These are phyloP conservation scores for Capronia coronata DNA, from an alignment of 2,329 filamentous ascomycete genomes.

Conservation along the genomic window DNA sequence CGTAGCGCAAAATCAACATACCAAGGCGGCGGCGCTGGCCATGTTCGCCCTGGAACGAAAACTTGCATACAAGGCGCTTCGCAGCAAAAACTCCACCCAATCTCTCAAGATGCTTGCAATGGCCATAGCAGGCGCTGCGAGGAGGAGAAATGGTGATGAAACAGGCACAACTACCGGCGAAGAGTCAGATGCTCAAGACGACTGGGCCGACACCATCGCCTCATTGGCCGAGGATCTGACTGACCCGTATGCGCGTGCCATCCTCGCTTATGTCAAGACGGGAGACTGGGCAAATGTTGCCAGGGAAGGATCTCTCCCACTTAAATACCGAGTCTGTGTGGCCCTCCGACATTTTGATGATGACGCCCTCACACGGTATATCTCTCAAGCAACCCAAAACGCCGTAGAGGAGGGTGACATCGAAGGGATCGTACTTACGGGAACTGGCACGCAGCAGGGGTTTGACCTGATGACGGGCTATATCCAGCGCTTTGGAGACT, in stretches of 20 bases:
- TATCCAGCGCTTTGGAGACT: slow-evolving; percentile 53
- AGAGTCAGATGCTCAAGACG: slow-evolving; percentile 42
- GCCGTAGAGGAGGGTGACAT: slow-evolving; percentile 51
- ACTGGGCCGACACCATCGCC: slow-evolving; percentile 55
- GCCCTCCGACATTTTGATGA: slow-evolving; percentile 50
- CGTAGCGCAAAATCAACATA: slow-evolving; percentile 49
- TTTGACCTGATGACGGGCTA: slow-evolving; percentile 57
- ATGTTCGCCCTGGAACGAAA: slow-evolving; percentile 55
- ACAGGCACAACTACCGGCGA: slow-evolving; percentile 6
- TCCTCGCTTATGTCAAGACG: slow-evolving; percentile 54
- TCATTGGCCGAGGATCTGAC: slow-evolving; percentile 58
- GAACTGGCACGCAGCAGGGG: slow-evolving; percentile 48
- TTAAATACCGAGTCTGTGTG: slow-evolving; percentile 56
- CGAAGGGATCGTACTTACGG: slow-evolving; percentile 57
- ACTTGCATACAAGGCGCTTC: slow-evolving; percentile 51
- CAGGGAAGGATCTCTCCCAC: slow-evolving; percentile 51
- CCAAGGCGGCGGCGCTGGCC: slow-evolving; percentile 58
- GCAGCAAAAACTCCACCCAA: slow-evolving; percentile 48
- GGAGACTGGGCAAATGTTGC: slow-evolving; percentile 56
- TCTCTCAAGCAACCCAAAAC: slow-evolving; percentile 48
- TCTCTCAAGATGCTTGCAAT: slow-evolving; percentile 53
- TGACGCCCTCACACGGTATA: slow-evolving; percentile 45
- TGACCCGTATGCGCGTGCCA: slow-evolving; percentile 56
- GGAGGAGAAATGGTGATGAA: slow-evolving; percentile 19
- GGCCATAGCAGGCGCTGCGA: slow-evolving; percentile 43